Base-by-base conservation (phyloP, 176 grass and related monocot species). In the Oryza punctata region DNA sequence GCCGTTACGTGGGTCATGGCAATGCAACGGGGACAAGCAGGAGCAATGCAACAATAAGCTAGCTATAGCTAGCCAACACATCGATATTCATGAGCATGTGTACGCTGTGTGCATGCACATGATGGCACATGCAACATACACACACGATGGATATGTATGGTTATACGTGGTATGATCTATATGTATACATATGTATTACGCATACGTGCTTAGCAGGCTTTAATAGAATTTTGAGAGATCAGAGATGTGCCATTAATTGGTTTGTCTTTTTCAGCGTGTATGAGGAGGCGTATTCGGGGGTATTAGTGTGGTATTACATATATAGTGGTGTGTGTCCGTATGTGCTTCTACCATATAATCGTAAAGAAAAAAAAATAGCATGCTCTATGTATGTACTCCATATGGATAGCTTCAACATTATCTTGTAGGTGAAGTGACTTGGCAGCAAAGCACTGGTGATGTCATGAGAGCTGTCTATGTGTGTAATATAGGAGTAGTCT, bases 381-480 rank as follows among this genome's bases (percentile, higher is more conserved):
- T 41, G 61, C 7, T 52, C 21, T 43, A 24, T 10, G 18, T 54
- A 59, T 59, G 33, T 35, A 29, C 2, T 29, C 1, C 2, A 35
- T 35, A 10, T 60, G 27, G 63, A n/a, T 84, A 67, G 70, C 60
- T 76, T 49, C 29, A 65, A 63, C 47, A 80, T 89, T 81, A 81
- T 89, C 82, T 85, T 81, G 77, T 54, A 16, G 77, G 33, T 35
- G 33, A 85, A 89, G 87, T 89, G 87, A 89, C 82, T 89, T 89
- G 49, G 82, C 70, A 70, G 87, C 82, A 81, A 89, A 89, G 87
- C 71, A 70, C 87, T 44, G 65, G 65, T 65, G 82, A 85, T 30
- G 63, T 44, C 67, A 78, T 83, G 57, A 75, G 69, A 70, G 70
- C 87, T 80, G 73, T 77, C 40, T 83, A 64, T 70, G 6, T 40